Evolutionary conservation across 306 rosid genomes (phyloP), one percentile per base, ranked within the genome.

Genomic region (Sicyos edulis): DNA sequence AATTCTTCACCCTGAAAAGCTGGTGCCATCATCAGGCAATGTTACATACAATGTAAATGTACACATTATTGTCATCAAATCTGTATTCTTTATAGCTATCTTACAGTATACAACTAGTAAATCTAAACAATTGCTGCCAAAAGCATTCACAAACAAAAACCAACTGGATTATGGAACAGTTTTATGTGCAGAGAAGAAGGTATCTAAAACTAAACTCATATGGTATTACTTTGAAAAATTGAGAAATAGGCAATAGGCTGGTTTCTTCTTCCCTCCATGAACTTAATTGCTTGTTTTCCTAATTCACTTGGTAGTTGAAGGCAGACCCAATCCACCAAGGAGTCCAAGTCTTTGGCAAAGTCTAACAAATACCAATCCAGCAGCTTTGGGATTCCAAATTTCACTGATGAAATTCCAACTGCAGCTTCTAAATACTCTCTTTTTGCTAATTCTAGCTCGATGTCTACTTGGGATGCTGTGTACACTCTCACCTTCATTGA

Each of bases 131-230:
- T 24, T 24, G 40, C 73, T 47, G 57, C 42, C 17, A 45, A 66
- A 44, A 49, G 7, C 54, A 45, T 66, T 21, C 54, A 44, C 54
- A 49, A 44, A 12, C 22, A 68, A 68, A 68, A 47, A 49, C 1
- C 7, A 22, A 13, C 44, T 8, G 5, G 44, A 37, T 37, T 37
- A 37, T 37, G 37, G 44, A 37, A 37, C 44, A 5, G 3, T 37
- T 14, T 68, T 86, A 87, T 80, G 83, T 82, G 88, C 78, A 84
- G 26, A 93, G 69, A 32, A 93, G 69, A 69, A 93, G 87, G 81
- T 93, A 93, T 87, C 99, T 91, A 91, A 93, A 93, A 71, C 80
- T 84, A 81, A 93, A 93, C 34, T 93, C 97, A 73, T 91, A 93
- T 29, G 97, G 92, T 78, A 85, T 80, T 57, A 91, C 82, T 72